These are phyloP conservation scores for Halophytophthora batemanensis DNA, from an alignment of 352 stramenopile species.

Conservation along the genomic window DNA sequence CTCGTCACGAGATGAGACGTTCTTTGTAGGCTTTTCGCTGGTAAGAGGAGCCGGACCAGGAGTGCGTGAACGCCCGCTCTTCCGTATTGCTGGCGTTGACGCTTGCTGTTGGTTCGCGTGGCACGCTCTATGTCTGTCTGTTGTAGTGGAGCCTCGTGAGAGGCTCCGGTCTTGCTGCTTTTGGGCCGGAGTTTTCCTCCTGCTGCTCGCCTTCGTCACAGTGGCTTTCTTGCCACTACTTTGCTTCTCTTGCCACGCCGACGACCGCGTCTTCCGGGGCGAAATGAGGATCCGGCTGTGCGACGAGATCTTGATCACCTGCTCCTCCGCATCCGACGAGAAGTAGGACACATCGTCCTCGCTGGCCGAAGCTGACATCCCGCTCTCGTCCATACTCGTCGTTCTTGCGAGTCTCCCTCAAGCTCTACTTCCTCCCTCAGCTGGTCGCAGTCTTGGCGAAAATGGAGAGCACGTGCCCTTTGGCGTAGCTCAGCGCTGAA, in stretches of 20 bases:
- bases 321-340: slow-evolving; percentile 30
- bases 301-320: slow-evolving; percentile 58
- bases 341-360: slow-evolving; percentile 18
- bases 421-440: no score
- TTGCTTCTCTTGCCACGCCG: slow-evolving; percentile 14
- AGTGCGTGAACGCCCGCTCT: no score
- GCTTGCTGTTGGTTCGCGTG: slow-evolving; percentile 2
- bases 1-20: no score
- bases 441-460: not conserved
- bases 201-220: not conserved
- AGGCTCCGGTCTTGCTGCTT: slow-evolving; percentile 1
- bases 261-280: slow-evolving; percentile 22
- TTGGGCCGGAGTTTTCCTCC: not conserved
- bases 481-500: no score
- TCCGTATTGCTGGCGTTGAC: no score
- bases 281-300: slow-evolving; percentile 65
- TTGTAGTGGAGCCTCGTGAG: not conserved
- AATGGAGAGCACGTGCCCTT: not conserved
- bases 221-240: slow-evolving; percentile 3
- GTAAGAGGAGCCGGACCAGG: no score
- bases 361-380: slow-evolving; percentile 10
- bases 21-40: no score
- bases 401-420: no score
- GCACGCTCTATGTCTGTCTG: not conserved
- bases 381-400: slow-evolving; percentile 18